Evolutionary conservation across 106 monocot species (phyloP).

Genomic region (Allium sativum): DNA sequence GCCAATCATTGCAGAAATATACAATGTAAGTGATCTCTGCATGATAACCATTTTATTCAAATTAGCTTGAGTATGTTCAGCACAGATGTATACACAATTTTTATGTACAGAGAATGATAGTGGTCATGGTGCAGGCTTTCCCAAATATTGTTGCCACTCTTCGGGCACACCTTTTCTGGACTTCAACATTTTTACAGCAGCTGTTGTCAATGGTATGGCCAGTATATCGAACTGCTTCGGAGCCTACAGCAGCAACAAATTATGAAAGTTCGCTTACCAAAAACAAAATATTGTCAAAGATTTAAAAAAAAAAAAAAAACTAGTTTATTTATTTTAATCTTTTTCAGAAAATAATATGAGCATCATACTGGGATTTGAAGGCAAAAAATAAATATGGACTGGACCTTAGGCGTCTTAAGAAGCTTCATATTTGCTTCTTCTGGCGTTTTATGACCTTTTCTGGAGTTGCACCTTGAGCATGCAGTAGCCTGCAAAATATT

Average conservation of each 20-base stretch:
- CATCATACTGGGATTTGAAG: too few species aligned
- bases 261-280: background rate
- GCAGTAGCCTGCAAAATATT: slow-evolving; percentile 61
- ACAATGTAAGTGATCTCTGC: background rate
- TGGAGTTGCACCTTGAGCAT: slow-evolving; percentile 82
- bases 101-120: background rate
- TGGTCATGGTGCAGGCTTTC: slow-evolving; percentile 6
- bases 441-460: slow-evolving; percentile 69
- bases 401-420: slow-evolving; percentile 64
- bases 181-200: slow-evolving; percentile 58
- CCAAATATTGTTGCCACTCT: slow-evolving; percentile 70
- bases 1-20: slow-evolving; percentile 5
- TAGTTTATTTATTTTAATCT: background rate
- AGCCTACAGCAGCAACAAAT: slow-evolving; percentile 21
- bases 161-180: slow-evolving; percentile 64
- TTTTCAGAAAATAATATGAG: too few species aligned
- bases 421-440: slow-evolving; percentile 79
- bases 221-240: slow-evolving; percentile 86
- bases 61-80: background rate
- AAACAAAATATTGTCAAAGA: background rate
- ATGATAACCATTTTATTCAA: background rate
- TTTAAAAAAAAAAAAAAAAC: background rate
- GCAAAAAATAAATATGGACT: background rate
- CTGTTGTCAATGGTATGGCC: slow-evolving; percentile 61
- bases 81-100: background rate